phyloP scores from a whole-genome alignment of 1,284 basidiomycete genomes.

The Papiliotrema terrestris region DNA sequence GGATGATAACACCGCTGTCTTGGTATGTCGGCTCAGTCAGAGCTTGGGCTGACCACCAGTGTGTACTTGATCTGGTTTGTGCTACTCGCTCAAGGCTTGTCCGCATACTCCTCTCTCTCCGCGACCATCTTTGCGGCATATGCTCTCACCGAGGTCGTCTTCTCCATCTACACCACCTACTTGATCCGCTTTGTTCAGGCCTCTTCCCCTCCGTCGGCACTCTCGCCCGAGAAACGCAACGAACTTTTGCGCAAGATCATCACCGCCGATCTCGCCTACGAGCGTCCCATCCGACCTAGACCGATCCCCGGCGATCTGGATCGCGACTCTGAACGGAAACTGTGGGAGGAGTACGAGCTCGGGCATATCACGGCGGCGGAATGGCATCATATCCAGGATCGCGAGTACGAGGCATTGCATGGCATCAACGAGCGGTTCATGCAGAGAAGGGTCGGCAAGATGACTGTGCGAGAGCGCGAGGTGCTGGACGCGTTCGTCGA shows the following conservation, averaged over 20 bases:
- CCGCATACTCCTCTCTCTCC: conserved; percentile 46
- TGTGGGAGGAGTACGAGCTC: conserved; percentile 14
- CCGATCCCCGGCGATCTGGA: conserved; percentile 6
- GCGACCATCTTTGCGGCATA: conserved; percentile 30
- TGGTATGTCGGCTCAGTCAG: too few relatives aligned
- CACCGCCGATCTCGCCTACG: conserved; percentile 61
- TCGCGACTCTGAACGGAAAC: conserved; percentile 6
- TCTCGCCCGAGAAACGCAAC: conserved; percentile 55
- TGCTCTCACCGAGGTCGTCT: conserved; percentile 52
- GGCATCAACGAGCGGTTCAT: conserved; percentile 6
- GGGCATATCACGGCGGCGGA: conserved; percentile 25
- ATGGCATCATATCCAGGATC: conserved; percentile 22
- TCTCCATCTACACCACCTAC: conserved; percentile 66
- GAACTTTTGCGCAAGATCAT: conserved; percentile 60
- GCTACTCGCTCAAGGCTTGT: conserved; percentile 47
- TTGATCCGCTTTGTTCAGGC: conserved; percentile 58
- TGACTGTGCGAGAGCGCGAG: conserved; percentile 16
- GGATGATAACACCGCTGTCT: too few relatives aligned
- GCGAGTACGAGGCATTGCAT: conserved; percentile 24
- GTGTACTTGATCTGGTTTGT: conserved; percentile 53
- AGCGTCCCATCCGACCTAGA: conserved; percentile 28
- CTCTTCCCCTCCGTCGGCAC: conserved; percentile 50
- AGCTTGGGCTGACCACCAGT: not conserved
- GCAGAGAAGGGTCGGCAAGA: conserved; percentile 20
- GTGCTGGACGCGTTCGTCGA: conserved; percentile 27